Evolutionary conservation across 192 early-diverging fungal species (phyloP), one percentile per base, ranked within the genome.

Genomic region (Coemansia sp.): DNA sequence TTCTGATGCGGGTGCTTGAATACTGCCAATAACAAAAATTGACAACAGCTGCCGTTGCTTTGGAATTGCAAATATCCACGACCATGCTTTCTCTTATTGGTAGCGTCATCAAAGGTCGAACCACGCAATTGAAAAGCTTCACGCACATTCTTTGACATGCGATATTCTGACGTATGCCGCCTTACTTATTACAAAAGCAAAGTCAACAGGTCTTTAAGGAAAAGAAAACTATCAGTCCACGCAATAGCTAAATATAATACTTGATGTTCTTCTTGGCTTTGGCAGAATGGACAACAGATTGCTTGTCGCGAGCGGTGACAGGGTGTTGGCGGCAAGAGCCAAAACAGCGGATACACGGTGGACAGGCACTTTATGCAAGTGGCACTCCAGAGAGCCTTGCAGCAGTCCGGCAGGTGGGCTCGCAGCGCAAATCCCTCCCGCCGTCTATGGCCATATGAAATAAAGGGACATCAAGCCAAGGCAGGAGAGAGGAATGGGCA

Each of bases 311-410:
- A 32, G 29, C 29, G 29, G 29, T 32, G 29, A n/a, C n/a, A n/a
- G n/a, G n/a, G n/a, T n/a, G n/a, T n/a, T n/a, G n/a, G n/a, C n/a
- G n/a, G n/a, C n/a, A n/a, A n/a, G n/a, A n/a, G n/a, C n/a, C n/a
- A n/a, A n/a, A n/a, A 22, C 21, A 24, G 22, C 21, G 14, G 43
- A 46, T 46, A 10, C 14, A 11, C 5, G 37, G 7, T 6, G 11
- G 26, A 14, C 22, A 48, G 24, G 26, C 46, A 48, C 46, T 48
- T 48, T 48, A 48, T 48, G 46, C 46, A 48, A 48, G 24, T 22
- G 12, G 22, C 24, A 32, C 29, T 32, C 46, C 26, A 50, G 14
- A 24, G 26, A 27, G 46, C 46, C 46, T 26, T 50, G 46, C 46
- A 50, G 46, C 46, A 50, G 46, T 50, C 46, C 46, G 15, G 4